Percentiles rank a stretch among this genome's conserved stretches.
Conservation (phyloP, 768 basidiomycete genomes). For the Mycena alexandri region DNA sequence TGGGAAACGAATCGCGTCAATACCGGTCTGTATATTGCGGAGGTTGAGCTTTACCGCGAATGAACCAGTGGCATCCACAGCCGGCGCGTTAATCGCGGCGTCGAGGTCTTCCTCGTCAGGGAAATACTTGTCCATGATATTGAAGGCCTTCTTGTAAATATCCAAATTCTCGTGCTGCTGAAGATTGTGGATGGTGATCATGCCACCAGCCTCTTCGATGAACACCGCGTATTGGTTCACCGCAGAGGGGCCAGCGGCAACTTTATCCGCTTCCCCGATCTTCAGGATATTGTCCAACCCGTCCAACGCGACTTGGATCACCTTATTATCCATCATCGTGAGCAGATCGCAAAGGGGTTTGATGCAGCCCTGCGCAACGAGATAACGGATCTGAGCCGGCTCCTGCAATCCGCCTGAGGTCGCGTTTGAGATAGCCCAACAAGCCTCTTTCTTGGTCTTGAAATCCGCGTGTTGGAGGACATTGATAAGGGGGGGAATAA, state of each 20-base stretch:
- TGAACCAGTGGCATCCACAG: constrained; percentile 81
- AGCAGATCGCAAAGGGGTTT: constrained; percentile 98
- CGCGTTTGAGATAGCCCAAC: constrained; percentile 99
- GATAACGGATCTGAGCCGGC: constrained; percentile 96
- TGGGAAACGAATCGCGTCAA: constrained; percentile 45
- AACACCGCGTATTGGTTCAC: constrained; percentile 93
- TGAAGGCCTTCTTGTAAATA: constrained; percentile 99
- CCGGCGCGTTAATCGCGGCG: constrained; percentile 82
- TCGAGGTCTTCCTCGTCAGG: constrained; percentile 97
- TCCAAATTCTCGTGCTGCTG: constrained; percentile 99
- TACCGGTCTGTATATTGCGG: constrained; percentile 25
- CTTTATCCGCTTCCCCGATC: constrained; percentile 96
- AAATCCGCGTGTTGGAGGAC: constrained; percentile 98
- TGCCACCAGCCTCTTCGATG: constrained; percentile 98
- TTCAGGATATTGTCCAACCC: constrained; percentile 98
- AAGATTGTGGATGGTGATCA: constrained; percentile 98
- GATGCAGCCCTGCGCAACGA: constrained; percentile 98
- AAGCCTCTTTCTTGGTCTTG: constrained; percentile 99
- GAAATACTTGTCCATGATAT: constrained; percentile 99
- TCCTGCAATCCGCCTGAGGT: constrained; percentile 99
- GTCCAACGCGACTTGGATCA: constrained; percentile 97
- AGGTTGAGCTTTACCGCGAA: constrained; percentile 70
- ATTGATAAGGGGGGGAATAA: constrained; percentile 98
- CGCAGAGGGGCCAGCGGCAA: constrained; percentile 83
- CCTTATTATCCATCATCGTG: constrained; percentile 99